phyloP scores from a whole-genome alignment of 2,329 filamentous ascomycete species.

The Meredithiella fracta region DNA sequence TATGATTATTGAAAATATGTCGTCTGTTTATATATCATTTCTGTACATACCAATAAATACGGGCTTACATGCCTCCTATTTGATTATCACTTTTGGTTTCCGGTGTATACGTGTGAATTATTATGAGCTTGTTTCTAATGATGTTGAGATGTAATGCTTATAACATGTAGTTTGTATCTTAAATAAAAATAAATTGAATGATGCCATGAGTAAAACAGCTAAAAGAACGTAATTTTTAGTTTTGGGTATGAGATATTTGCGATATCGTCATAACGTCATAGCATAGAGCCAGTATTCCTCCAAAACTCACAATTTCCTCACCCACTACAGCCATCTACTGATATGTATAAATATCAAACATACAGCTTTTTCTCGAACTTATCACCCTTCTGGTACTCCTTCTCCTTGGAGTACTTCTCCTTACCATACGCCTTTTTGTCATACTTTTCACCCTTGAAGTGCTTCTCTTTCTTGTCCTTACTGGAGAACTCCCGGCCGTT shows the following conservation, averaged over 20 bases:
- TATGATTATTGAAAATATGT: neutral
- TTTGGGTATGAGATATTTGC: no score
- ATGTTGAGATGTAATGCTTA: no score
- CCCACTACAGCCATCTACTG: no score
- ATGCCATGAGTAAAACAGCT: no score
- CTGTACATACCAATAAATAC: conserved; percentile 2
- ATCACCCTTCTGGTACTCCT: neutral
- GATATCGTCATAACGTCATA: neutral
- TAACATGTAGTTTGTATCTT: neutral
- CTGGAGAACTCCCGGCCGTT: neutral
- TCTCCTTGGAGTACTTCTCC: neutral
- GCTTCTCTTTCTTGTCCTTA: neutral
- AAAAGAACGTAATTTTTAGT: no score
- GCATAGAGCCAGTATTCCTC: neutral
- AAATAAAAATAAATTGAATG: neutral
- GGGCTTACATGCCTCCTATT: neutral
- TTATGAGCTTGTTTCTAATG: no score
- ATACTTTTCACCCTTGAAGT: neutral
- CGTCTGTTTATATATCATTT: neutral
- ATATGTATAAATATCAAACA: neutral
- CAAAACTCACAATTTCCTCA: no score
- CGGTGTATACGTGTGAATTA: neutral
- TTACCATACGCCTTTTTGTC: conserved; percentile 5
- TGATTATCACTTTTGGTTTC: neutral
- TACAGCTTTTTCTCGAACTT: conserved; percentile 4